Conservation (phyloP, 805 yeast genomes). For the Jamesozyma jinghongensis region DNA sequence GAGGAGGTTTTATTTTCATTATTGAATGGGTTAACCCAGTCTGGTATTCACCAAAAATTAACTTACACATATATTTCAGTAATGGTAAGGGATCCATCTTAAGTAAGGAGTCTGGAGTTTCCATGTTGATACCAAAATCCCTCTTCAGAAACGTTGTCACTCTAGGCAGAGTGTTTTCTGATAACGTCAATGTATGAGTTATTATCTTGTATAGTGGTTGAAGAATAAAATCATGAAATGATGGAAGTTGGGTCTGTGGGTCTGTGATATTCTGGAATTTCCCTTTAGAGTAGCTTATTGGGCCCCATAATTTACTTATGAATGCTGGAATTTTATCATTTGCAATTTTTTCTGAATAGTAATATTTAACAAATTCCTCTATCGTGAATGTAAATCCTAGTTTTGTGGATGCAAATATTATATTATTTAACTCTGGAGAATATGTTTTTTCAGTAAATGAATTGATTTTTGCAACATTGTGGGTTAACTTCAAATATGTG, state of each 20-base stretch:
- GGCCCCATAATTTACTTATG: constrained; percentile 67
- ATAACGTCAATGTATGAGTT: constrained; percentile 45
- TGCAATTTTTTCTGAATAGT: constrained; percentile 32
- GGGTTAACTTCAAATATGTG: constrained; percentile 57
- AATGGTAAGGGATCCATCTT: constrained; percentile 52
- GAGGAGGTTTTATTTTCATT: too few species aligned
- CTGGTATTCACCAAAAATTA: constrained; percentile 42
- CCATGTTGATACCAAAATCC: constrained; percentile 39
- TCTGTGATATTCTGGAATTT: constrained; percentile 35
- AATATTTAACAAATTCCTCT: constrained; percentile 50
- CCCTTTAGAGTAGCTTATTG: constrained; percentile 40
- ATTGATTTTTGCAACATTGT: constrained; percentile 58
- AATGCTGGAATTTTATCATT: constrained; percentile 35
- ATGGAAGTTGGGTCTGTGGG: constrained; percentile 21
- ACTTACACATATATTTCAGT: constrained; percentile 43
- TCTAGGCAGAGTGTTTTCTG: constrained; percentile 32
- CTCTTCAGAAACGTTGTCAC: constrained; percentile 39
- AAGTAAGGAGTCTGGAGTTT: constrained; percentile 27
- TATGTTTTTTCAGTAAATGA: constrained; percentile 31
- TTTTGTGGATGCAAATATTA: constrained; percentile 63
- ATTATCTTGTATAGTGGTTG: constrained; percentile 75
- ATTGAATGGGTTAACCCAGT: constrained; percentile 44
- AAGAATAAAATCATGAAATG: constrained; percentile 59
- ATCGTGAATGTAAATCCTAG: constrained; percentile 59
- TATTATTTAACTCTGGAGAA: constrained; percentile 59